These are phyloP conservation scores for Phylloporus sp. DNA, from an alignment of 768 basidiomycete species.

Conservation along the genomic window DNA sequence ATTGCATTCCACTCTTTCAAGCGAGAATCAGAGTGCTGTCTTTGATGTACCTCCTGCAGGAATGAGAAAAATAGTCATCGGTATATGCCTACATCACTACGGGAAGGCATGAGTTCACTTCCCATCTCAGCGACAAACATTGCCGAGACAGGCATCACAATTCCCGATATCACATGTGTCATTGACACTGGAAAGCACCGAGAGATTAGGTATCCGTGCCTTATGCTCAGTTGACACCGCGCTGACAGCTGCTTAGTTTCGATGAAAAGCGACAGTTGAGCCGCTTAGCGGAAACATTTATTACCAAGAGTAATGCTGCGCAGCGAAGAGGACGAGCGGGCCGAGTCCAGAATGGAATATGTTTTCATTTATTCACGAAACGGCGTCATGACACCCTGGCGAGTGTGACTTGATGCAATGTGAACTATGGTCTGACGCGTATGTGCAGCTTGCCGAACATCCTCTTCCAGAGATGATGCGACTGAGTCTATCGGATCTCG, in stretches of 20 bases:
- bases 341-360: slow-evolving; percentile 83
- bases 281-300: slow-evolving; percentile 84
- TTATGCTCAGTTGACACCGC: neutral
- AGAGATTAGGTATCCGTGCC: slow-evolving; percentile 70
- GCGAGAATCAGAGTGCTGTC: slow-evolving; percentile 84
- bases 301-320: slow-evolving; percentile 87
- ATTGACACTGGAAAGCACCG: slow-evolving; percentile 92
- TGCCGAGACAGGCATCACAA: slow-evolving; percentile 96
- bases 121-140: slow-evolving; percentile 72
- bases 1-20: slow-evolving; percentile 90
- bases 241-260: slow-evolving; percentile 48
- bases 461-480: slow-evolving; percentile 96
- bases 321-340: slow-evolving; percentile 90
- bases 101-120: neutral
- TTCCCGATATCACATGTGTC: slow-evolving; percentile 95
- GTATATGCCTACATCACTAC: slow-evolving; percentile 38
- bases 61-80: slow-evolving; percentile 89
- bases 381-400: slow-evolving; percentile 78
- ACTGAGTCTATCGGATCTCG: slow-evolving; percentile 87
- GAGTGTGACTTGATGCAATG: slow-evolving; percentile 7
- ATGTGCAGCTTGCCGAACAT: slow-evolving; percentile 72
- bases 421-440: neutral
- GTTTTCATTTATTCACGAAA: slow-evolving; percentile 95
- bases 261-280: slow-evolving; percentile 98
- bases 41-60: slow-evolving; percentile 84